A percentile compares a stretch with the other conserved stretches of the same genome.
phyloP scores from a whole-genome alignment of 2,329 filamentous ascomycete species.

The Ceratocystis cacaofunesta region DNA sequence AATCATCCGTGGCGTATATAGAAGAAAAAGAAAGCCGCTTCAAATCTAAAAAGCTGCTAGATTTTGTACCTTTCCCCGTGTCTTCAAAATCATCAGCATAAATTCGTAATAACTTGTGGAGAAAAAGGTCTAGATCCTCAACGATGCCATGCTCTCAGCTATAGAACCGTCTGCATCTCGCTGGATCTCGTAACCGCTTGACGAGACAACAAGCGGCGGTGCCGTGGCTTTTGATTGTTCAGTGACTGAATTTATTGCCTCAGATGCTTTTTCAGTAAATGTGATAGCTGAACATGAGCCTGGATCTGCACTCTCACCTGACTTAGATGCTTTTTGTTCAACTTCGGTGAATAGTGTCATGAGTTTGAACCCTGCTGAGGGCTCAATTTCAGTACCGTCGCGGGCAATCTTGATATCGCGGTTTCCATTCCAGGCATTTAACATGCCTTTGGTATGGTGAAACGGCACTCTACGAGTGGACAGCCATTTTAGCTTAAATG shows the following conservation, averaged over 20 bases:
- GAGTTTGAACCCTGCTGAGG: constrained; percentile 59
- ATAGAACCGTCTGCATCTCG: not conserved
- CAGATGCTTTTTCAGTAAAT: not conserved
- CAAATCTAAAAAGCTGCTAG: not conserved
- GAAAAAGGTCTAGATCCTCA: not conserved
- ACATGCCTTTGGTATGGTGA: constrained; percentile 69
- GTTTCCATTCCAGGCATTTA: constrained; percentile 92
- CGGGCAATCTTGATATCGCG: constrained; percentile 90
- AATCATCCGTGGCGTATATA: not conserved
- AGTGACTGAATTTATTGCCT: not conserved
- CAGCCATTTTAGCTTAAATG: constrained; percentile 82
- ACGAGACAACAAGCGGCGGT: not conserved
- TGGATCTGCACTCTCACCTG: not conserved
- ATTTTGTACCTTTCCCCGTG: not conserved
- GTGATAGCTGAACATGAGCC: too few relatives aligned
- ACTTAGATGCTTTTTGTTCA: constrained; percentile 24
- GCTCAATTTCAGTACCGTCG: constrained; percentile 86
- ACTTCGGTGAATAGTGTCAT: constrained; percentile 60
- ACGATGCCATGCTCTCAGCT: not conserved
- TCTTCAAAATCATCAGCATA: not conserved
- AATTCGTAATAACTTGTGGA: not conserved
- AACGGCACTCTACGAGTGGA: constrained; percentile 75
- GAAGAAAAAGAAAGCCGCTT: not conserved
- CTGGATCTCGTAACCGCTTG: not conserved
- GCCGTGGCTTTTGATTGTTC: not conserved